Percentiles rank a stretch among this genome's conserved stretches.
Evolutionary conservation across 2,329 filamentous ascomycete genomes (phyloP).

Genomic region (Cladobotryum protrusum): DNA sequence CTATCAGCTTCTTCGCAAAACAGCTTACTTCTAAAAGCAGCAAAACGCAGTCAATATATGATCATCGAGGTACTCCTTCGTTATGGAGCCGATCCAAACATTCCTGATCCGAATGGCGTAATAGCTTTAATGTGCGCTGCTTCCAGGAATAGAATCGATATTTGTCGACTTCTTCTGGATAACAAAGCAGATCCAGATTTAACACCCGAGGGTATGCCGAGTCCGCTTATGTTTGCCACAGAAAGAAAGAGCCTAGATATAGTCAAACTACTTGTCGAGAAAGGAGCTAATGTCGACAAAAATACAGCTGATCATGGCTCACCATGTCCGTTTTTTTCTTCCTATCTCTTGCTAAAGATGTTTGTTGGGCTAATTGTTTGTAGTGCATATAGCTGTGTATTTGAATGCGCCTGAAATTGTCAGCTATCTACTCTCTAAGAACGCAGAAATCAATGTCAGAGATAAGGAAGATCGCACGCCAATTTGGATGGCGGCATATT

Average conservation of each 20-base stretch:
- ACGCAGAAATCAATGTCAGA: neutral
- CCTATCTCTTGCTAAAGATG: too few relatives aligned
- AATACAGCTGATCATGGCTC: too few relatives aligned
- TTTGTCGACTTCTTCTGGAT: conserved; percentile 2
- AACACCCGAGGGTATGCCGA: neutral
- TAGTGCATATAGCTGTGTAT: neutral
- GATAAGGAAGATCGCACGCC: neutral
- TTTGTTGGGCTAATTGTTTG: neutral
- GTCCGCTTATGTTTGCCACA: neutral
- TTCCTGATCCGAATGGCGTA: neutral
- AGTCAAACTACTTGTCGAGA: neutral
- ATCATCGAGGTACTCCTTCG: neutral
- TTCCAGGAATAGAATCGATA: neutral
- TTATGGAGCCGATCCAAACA: neutral
- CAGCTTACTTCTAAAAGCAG: neutral
- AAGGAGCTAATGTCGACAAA: neutral
- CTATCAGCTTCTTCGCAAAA: neutral
- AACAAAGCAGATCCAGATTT: neutral
- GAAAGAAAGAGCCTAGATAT: neutral
- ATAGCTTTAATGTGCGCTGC: neutral
- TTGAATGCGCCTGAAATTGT: neutral
- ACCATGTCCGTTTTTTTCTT: neutral
- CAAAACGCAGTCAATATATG: neutral
- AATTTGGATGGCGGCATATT: neutral
- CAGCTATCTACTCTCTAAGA: neutral